A percentile compares a stretch with the other conserved stretches of the same genome.
Conservation (phyloP, 2,329 filamentous ascomycete genomes). For the Scortechinia acanthostroma region DNA sequence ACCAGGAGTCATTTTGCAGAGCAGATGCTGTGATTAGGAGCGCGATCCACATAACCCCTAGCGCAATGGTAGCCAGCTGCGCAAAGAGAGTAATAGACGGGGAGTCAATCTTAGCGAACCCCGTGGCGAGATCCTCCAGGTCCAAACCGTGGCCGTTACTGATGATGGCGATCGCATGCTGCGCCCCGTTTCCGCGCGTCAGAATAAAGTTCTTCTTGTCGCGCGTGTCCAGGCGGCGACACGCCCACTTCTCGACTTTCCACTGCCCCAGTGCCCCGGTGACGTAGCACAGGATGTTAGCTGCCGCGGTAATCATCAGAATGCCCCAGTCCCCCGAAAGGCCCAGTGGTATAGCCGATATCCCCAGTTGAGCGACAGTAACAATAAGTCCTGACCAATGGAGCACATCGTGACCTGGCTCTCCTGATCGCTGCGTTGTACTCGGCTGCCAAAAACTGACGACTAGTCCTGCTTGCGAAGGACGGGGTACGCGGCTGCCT, state of each 20-base stretch:
- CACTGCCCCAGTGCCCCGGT: conserved; percentile 29
- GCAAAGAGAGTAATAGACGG: conserved; percentile 6
- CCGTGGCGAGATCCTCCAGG: conserved; percentile 29
- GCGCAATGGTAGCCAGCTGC: conserved; percentile 9
- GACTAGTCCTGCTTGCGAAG: conserved; percentile 14
- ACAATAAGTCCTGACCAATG: conserved; percentile 15
- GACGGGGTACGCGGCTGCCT: too few relatives aligned
- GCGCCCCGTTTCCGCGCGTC: conserved; percentile 28
- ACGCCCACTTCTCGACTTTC: conserved; percentile 32
- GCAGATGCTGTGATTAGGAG: conserved; percentile 29
- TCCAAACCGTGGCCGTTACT: conserved; percentile 22
- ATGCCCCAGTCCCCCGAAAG: conserved; percentile 25
- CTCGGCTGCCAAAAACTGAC: conserved; percentile 13
- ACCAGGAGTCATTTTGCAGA: conserved; percentile 26
- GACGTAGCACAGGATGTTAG: conserved; percentile 22
- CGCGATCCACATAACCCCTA: conserved; percentile 21
- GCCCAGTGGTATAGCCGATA: conserved; percentile 21
- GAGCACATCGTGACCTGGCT: conserved; percentile 11
- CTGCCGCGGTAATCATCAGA: conserved; percentile 25
- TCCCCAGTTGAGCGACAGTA: conserved; percentile 17
- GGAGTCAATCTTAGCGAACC: too few relatives aligned
- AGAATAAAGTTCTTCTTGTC: conserved; percentile 22
- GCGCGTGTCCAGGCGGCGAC: conserved; percentile 14
- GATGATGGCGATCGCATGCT: conserved; percentile 27
- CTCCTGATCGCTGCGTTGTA: conserved; percentile 3